phyloP scores from a whole-genome alignment of 352 stramenopile species.

The Phytophthora agathidicida region DNA sequence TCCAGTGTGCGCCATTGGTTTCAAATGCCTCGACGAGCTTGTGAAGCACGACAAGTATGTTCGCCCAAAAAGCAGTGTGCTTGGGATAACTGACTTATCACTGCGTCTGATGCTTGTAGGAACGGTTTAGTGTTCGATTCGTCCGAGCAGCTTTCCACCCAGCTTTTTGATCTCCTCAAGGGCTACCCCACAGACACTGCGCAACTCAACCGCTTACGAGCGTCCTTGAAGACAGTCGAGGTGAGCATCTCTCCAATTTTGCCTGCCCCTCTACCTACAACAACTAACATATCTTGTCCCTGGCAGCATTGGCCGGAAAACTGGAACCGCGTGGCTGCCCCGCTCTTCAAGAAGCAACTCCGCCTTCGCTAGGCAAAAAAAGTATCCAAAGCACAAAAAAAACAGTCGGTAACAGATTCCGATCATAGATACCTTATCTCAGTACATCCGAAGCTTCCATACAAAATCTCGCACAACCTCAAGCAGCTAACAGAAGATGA shows the following conservation, averaged over 20 bases:
- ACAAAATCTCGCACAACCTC: background rate
- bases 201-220: constrained; percentile 54
- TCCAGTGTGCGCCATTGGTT: constrained; percentile 96
- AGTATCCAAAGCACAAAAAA: too few relatives aligned
- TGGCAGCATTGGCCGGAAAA: constrained; percentile 80
- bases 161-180: constrained; percentile 67
- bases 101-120: constrained; percentile 26
- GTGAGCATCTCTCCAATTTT: constrained; percentile 30
- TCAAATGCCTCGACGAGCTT: constrained; percentile 96
- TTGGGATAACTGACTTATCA: background rate
- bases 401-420: too few relatives aligned
- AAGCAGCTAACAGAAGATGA: constrained; percentile 18
- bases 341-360: constrained; percentile 67
- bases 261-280: background rate
- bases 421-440: background rate
- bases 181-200: constrained; percentile 54
- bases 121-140: constrained; percentile 81
- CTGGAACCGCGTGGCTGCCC: constrained; percentile 66
- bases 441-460: constrained; percentile 6
- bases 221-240: constrained; percentile 62
- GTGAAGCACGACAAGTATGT: constrained; percentile 94
- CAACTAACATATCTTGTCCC: background rate
- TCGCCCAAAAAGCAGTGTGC: background rate
- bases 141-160: constrained; percentile 55
- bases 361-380: constrained; percentile 23